Evolutionary conservation across 176 grass and related monocot species (phyloP).

Genomic region (Rhynchospora breviuscula): DNA sequence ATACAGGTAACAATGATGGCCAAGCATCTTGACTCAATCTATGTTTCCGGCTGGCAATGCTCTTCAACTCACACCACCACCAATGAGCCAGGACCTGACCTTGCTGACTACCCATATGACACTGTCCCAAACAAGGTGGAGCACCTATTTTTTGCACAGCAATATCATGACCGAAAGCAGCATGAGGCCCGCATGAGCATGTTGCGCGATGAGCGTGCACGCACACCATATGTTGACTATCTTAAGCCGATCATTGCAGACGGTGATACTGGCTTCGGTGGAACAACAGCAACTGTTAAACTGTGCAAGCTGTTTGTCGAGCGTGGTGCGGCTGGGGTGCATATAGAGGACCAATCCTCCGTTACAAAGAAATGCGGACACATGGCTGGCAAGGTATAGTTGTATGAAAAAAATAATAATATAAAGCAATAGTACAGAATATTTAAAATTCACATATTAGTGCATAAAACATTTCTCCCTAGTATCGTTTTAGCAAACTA

Average conservation of each 20-base stretch:
- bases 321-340: constrained; percentile 74
- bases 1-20: constrained; percentile 92
- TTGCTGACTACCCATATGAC: constrained; percentile 98
- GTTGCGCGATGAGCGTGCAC: constrained; percentile 31
- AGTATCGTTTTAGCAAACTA: not conserved
- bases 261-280: constrained; percentile 79
- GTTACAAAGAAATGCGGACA: constrained; percentile 87
- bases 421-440: not conserved
- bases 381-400: constrained; percentile 69
- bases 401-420: not conserved
- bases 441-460: not conserved
- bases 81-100: constrained; percentile 79
- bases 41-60: constrained; percentile 98
- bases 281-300: constrained; percentile 81
- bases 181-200: constrained; percentile 76
- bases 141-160: constrained; percentile 79
- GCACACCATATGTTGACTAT: constrained; percentile 46
- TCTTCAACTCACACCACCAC: constrained; percentile 87
- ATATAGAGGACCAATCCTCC: constrained; percentile 92
- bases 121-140: constrained; percentile 90
- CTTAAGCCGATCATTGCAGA: constrained; percentile 82
- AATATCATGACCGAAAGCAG: constrained; percentile 81
- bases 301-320: constrained; percentile 97
- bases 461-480: not conserved
- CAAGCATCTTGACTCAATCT: constrained; percentile 85